Percentiles rank a stretch among this genome's conserved stretches.
Conservation (phyloP, 108 stramenopile genomes). For the Discostella stelligeroides region DNA sequence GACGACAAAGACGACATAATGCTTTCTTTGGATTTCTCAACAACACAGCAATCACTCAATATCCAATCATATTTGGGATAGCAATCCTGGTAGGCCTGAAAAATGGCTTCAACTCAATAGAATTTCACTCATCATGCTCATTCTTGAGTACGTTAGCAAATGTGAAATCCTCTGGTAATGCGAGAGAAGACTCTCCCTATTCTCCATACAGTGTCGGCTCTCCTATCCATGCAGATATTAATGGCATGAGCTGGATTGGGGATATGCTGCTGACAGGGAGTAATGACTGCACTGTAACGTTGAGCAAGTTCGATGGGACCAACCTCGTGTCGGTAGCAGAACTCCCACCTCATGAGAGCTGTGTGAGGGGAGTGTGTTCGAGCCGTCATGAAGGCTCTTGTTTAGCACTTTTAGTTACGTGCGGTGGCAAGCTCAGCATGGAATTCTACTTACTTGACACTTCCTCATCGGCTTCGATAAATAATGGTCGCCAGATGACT, state of each 20-base stretch:
- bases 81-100: slow-evolving; percentile 49
- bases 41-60: neutral
- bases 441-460: slow-evolving; percentile 65
- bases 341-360: slow-evolving; percentile 74
- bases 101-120: slow-evolving; percentile 43
- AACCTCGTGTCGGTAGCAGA: slow-evolving; percentile 36
- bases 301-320: slow-evolving; percentile 46
- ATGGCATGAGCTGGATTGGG: slow-evolving; percentile 56
- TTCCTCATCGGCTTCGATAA: neutral
- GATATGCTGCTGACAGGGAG: slow-evolving; percentile 59
- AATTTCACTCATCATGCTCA: slow-evolving; percentile 29
- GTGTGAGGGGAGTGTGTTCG: slow-evolving; percentile 69
- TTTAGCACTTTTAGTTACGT: slow-evolving; percentile 57
- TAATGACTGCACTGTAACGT: slow-evolving; percentile 68
- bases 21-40: slow-evolving; percentile 13
- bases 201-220: slow-evolving; percentile 32
- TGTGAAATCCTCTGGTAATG: neutral
- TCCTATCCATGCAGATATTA: slow-evolving; percentile 66
- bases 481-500: slow-evolving; percentile 1
- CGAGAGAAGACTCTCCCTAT: neutral
- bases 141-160: neutral
- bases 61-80: slow-evolving; percentile 17
- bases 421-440: slow-evolving; percentile 71
- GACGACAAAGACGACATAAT: slow-evolving; percentile 60
- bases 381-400: slow-evolving; percentile 38